Base-by-base conservation (phyloP, 108 stramenopile genomes). In the Stephanodiscus minutulus region DNA sequence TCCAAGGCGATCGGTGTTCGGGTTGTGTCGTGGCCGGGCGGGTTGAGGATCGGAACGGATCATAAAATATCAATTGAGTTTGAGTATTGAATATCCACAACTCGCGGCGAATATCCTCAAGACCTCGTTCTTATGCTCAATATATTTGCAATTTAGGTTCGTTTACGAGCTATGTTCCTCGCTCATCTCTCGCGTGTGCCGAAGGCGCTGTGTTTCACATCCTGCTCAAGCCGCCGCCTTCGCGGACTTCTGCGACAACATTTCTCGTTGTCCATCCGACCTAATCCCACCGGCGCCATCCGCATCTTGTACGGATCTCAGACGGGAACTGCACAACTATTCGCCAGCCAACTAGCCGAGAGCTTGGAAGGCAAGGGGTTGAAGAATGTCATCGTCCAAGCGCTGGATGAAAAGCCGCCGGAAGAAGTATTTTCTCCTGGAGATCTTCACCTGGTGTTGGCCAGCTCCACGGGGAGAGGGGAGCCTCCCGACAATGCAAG, bases 311-410 rank as follows among this genome's bases (percentile, higher is more conserved):
- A 90, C 46, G 94, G 85, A 17, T 86, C 86, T 28, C 96, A 97
- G 74, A 95, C 95, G 24, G 97, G 97, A 10, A 98, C 96, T 1
- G 95, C 97, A 0, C 91, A 98, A 72, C 76, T 96, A 27, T 97
- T 96, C 81, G 91, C 96, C 21, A 74, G 82, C 49, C 87, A 83
- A 50, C 77, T 97, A 25, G 79, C 82, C 29, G 81, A 87, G 5
- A 88, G 90, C 13, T 68, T 92, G 18, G 49, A 77, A 21, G 81
- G 76, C 10, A 58, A 44, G 25, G 67, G 59, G 39, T 66, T 73
- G 31, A 58, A 83, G 20, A 37, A 73, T 18, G 69, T 85, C 57
- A 67, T 67, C 18, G 37, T 87, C 24, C 11, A 68, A 44, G 83
- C 75, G 29, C 70, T 73, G 46, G 75, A 86, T 13, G 92, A 96